Percentiles rank a stretch among this genome's conserved stretches.
Evolutionary conservation across 192 early-diverging fungal genomes (phyloP).

Genomic region (Coemansia sp.): DNA sequence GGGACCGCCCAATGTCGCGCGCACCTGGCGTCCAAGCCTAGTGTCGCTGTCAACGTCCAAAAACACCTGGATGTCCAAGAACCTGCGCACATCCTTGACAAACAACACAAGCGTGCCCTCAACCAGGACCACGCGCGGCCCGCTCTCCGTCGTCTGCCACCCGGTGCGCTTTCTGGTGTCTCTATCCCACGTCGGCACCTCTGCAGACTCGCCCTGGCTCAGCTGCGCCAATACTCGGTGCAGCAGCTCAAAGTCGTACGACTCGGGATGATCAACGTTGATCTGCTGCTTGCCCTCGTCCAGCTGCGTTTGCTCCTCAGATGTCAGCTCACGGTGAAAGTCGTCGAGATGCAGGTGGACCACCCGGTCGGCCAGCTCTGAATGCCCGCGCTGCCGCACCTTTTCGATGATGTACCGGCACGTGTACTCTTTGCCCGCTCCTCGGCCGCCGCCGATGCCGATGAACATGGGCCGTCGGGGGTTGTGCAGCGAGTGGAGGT

Average conservation of each 20-base stretch:
- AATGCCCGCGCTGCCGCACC: slow-evolving; percentile 48
- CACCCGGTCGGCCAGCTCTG: slow-evolving; percentile 56
- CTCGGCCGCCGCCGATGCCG: slow-evolving; percentile 57
- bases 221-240: slow-evolving; percentile 58
- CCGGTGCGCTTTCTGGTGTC: slow-evolving; percentile 28
- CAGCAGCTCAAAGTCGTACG: slow-evolving; percentile 76
- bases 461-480: slow-evolving; percentile 47
- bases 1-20: slow-evolving; percentile 36
- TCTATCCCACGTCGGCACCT: slow-evolving; percentile 70
- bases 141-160: slow-evolving; percentile 27
- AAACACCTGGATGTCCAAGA: slow-evolving; percentile 80
- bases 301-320: slow-evolving; percentile 57
- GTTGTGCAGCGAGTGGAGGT: neutral
- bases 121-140: slow-evolving; percentile 71
- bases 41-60: slow-evolving; percentile 85
- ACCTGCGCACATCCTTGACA: slow-evolving; percentile 63
- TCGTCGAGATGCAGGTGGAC: slow-evolving; percentile 66
- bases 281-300: slow-evolving; percentile 53
- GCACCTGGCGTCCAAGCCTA: slow-evolving; percentile 58
- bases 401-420: slow-evolving; percentile 47
- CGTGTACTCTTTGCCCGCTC: slow-evolving; percentile 52
- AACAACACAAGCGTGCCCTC: slow-evolving; percentile 82
- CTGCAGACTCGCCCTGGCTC: slow-evolving; percentile 49
- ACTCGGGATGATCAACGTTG: slow-evolving; percentile 75
- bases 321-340: slow-evolving; percentile 63